Base-by-base conservation (phyloP, 2,329 filamentous ascomycete genomes). In the Alternaria solani region DNA sequence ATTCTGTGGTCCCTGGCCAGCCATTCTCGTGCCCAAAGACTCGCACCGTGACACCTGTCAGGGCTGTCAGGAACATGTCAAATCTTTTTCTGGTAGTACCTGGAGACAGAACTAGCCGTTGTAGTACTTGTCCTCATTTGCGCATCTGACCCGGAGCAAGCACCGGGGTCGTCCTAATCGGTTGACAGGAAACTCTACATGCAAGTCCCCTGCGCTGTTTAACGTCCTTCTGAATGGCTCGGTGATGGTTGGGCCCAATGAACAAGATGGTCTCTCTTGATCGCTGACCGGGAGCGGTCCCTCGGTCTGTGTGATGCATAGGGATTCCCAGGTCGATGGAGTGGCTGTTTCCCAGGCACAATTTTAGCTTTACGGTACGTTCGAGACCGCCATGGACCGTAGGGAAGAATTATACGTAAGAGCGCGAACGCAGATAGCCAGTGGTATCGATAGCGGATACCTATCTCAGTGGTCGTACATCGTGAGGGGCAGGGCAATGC, bases 31-130 rank as follows among this genome's bases (percentile, higher is more conserved):
- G 23, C 28, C 34, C 25, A 51, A 44, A 62, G 47, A 58, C 66
- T 69, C 65, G 67, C 55, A 71, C 67, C 38, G 51, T 68, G 51
- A 38, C 56, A 70, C 65, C 69, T 71, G 66, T 71, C 69, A 71
- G 64, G 20, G 47, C 62, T 69, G 68, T 69, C 67, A 69, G 55
- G 56, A 48, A 51, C 59, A 61, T 64, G 61, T 44, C 52, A 58
- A 51, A 53, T 55, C 55, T 43, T 25, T 43, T 30, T 48, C n/a
- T 51, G 41, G 63, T 62, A 54, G 58, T 47, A 58, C 63, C 48
- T 47, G 14, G 5, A 28, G 16, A 39, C 36, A 8, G 4, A 30
- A 20, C 44, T 42, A 49, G 53, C 54, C 25, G 54, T 18, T 8
- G 44, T 49, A 18, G 25, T 32, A 53, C 51, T 43, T 57, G 48